Evolutionary conservation across 2,329 filamentous ascomycete species (phyloP).

Genomic region (Hymenoscyphus fructigenus): DNA sequence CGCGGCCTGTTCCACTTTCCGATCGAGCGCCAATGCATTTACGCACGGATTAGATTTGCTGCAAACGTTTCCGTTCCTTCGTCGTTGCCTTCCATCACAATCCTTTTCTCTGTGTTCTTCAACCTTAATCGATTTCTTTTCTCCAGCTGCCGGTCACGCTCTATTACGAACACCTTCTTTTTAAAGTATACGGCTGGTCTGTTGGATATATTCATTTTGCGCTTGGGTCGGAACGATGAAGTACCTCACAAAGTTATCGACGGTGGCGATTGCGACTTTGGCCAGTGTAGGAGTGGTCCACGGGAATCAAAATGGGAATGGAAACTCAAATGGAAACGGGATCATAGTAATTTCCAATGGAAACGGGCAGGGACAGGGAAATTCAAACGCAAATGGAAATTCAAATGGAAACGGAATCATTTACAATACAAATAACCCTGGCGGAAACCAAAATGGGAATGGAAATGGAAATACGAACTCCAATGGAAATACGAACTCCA

Average conservation of each 20-base stretch:
- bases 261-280: background rate
- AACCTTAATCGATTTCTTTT: slow-evolving; percentile 22
- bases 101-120: slow-evolving; percentile 11
- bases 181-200: slow-evolving; percentile 34
- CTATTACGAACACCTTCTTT: slow-evolving; percentile 27
- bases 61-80: slow-evolving; percentile 27
- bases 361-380: no score
- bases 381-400: no score
- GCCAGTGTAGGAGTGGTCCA: background rate
- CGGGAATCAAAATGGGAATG: no score
- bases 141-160: slow-evolving; percentile 35
- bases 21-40: slow-evolving; percentile 28
- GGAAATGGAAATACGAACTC: no score
- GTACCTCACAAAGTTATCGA: background rate
- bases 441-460: background rate
- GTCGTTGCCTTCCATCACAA: slow-evolving; percentile 17
- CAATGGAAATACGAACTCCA: no score
- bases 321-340: no score
- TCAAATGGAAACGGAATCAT: no score
- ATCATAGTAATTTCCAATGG: no score
- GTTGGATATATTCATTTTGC: slow-evolving; percentile 12
- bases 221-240: slow-evolving; percentile 3
- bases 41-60: slow-evolving; percentile 27
- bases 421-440: background rate
- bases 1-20: slow-evolving; percentile 23